These are phyloP conservation scores for Zygnema cylindricum DNA, from an alignment of 139 green algal species.

Conservation along the genomic window DNA sequence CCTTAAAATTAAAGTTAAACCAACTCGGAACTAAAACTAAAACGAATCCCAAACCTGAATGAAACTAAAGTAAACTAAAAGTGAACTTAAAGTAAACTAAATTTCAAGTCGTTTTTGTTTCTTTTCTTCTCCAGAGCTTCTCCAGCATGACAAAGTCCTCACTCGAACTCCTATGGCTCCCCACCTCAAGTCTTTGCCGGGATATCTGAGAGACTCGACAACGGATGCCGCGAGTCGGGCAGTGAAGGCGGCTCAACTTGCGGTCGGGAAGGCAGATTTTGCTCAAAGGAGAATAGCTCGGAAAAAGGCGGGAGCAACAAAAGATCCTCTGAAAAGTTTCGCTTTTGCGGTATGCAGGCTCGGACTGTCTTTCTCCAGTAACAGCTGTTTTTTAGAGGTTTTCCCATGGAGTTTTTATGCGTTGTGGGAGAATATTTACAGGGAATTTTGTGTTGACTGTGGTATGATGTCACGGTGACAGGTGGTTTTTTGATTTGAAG, in stretches of 20 bases:
- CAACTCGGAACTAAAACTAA: not conserved
- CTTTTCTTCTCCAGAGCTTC: constrained; percentile 66
- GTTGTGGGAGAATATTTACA: no score
- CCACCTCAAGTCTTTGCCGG: constrained; percentile 75
- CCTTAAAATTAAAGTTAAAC: not conserved
- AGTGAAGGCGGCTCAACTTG: not conserved
- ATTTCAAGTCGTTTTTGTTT: not conserved
- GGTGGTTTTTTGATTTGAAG: no score
- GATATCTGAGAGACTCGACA: constrained; percentile 37
- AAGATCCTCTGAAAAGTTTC: constrained; percentile 45
- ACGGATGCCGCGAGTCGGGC: not conserved
- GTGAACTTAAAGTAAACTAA: not conserved
- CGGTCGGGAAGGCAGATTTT: not conserved
- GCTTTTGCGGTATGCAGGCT: constrained; percentile 24
- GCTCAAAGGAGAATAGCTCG: not conserved
- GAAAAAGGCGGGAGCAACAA: constrained; percentile 29
- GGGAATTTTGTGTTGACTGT: no score
- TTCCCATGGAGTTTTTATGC: no score
- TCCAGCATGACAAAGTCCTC: constrained; percentile 84
- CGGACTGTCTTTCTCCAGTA: no score
- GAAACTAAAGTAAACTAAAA: not conserved
- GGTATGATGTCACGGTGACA: no score
- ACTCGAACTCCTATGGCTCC: constrained; percentile 62
- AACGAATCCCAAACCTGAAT: not conserved
- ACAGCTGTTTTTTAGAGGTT: no score